A percentile compares a stretch with the other conserved stretches of the same genome.
phyloP scores from a whole-genome alignment of 306 rosid genomes.

The Quercus berberidifolia region DNA sequence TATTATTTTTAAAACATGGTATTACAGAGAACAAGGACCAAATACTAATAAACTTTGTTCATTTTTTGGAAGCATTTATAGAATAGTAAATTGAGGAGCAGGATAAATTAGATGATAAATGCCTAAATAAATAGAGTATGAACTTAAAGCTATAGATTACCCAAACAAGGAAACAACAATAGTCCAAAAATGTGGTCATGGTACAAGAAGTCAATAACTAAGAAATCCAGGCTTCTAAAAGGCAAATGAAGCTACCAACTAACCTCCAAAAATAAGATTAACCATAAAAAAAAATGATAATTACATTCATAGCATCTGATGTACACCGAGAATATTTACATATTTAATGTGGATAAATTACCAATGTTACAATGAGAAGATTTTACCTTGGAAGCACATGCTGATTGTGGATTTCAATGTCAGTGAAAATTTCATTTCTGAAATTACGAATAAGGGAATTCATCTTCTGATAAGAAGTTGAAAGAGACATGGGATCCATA shows the following conservation, averaged over 20 bases:
- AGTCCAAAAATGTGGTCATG: no score
- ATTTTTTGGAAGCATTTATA: no score
- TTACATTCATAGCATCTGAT: not conserved
- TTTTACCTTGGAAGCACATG: conserved; percentile 36
- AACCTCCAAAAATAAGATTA: not conserved
- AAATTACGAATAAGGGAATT: conserved; percentile 21
- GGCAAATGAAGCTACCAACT: not conserved
- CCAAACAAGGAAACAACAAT: no score
- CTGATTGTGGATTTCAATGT: conserved; percentile 29
- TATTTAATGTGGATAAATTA: not conserved
- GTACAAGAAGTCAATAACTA: no score
- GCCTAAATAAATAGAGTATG: no score
- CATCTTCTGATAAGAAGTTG: conserved; percentile 24
- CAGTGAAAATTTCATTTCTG: conserved; percentile 35
- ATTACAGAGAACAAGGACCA: no score
- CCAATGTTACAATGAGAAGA: not conserved
- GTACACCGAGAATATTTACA: not conserved
- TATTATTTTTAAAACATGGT: no score
- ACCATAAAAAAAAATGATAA: not conserved
- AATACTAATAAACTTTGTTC: no score
- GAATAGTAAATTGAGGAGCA: no score
- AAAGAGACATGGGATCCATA: conserved; percentile 10
- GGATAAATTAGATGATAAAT: no score
- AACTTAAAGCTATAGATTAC: no score
- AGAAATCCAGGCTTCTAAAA: not conserved